phyloP scores from a whole-genome alignment of 108 stramenopile species.

The Mediolabrus comicus region DNA sequence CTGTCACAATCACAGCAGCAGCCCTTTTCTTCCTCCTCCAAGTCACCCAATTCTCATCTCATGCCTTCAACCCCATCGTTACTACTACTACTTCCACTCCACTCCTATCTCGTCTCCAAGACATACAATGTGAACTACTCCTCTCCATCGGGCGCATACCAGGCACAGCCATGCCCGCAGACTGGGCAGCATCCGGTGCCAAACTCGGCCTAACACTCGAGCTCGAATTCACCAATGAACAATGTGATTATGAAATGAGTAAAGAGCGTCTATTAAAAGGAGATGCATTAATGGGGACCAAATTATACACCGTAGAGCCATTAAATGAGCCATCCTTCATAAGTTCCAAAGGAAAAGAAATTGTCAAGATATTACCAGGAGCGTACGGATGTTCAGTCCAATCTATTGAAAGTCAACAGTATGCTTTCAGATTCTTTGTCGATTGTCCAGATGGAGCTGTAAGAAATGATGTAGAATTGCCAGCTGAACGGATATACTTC shows the following conservation, averaged over 20 bases:
- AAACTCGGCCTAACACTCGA: constrained; percentile 31
- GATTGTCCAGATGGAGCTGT: constrained; percentile 33
- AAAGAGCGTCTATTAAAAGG: constrained; percentile 19
- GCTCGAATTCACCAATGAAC: constrained; percentile 22
- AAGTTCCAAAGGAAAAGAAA: constrained; percentile 1
- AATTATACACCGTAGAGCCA: constrained; percentile 8
- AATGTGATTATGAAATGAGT: constrained; percentile 20
- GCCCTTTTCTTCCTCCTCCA: no score
- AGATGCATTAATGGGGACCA: neutral
- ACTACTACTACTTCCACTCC: neutral
- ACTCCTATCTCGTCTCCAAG: neutral
- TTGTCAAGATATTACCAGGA: constrained; percentile 17
- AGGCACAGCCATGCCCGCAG: constrained; percentile 27
- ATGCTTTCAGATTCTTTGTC: constrained; percentile 29
- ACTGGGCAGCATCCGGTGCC: constrained; percentile 47
- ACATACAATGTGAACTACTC: neutral
- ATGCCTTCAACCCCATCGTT: neutral
- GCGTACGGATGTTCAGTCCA: constrained; percentile 26
- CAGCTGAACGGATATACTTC: constrained; percentile 31
- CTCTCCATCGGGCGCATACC: constrained; percentile 16
- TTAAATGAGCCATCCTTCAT: constrained; percentile 36
- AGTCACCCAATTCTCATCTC: no score
- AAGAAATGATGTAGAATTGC: constrained; percentile 28
- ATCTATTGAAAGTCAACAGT: constrained; percentile 12
- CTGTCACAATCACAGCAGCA: no score